Percentiles rank a stretch among this genome's conserved stretches.
These are phyloP conservation scores for Gastroboletus turbinatus DNA, from an alignment of 1,284 basidiomycete genomes.

Conservation along the genomic window DNA sequence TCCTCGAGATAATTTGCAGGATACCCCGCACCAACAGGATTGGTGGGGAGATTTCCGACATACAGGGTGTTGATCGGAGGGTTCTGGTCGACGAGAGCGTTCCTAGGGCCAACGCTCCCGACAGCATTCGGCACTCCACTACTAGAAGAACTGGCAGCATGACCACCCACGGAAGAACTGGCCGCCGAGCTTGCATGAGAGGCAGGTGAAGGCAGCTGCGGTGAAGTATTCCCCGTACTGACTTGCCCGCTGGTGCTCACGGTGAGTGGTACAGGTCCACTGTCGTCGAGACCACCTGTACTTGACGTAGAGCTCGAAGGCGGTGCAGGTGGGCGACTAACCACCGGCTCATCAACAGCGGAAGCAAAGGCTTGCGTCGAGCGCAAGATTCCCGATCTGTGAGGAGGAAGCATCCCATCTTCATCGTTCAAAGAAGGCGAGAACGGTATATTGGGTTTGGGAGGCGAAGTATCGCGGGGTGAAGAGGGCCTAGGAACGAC, in stretches of 20 bases:
- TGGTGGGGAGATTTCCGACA: slow-evolving; percentile 88
- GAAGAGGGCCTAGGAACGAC: slow-evolving; percentile 28
- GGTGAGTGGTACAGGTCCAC: slow-evolving; percentile 38
- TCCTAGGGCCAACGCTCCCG: slow-evolving; percentile 41
- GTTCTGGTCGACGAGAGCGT: slow-evolving; percentile 80
- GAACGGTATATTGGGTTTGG: slow-evolving; percentile 23
- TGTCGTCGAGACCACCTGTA: slow-evolving; percentile 25
- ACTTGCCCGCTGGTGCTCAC: slow-evolving; percentile 48
- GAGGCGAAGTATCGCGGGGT: slow-evolving; percentile 27
- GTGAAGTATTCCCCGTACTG: slow-evolving; percentile 36
- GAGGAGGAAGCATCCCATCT: slow-evolving; percentile 39
- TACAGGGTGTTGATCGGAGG: slow-evolving; percentile 94
- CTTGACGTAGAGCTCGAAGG: slow-evolving; percentile 34
- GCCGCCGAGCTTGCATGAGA: slow-evolving; percentile 37
- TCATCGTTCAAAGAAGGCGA: slow-evolving; percentile 28
- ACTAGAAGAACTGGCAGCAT: slow-evolving; percentile 36
- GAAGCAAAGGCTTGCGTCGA: slow-evolving; percentile 29
- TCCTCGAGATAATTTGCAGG: slow-evolving; percentile 84
- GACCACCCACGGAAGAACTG: slow-evolving; percentile 32
- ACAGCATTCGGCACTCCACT: slow-evolving; percentile 19
- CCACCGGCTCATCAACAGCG: slow-evolving; percentile 25
- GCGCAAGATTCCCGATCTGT: slow-evolving; percentile 37
- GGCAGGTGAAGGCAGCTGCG: slow-evolving; percentile 55
- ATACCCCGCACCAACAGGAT: slow-evolving; percentile 53
- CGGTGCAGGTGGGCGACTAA: slow-evolving; percentile 22